Evolutionary conservation across 176 grass and related monocot genomes (phyloP), one percentile per base, ranked within the genome.

Genomic region (Puya raimondii): DNA sequence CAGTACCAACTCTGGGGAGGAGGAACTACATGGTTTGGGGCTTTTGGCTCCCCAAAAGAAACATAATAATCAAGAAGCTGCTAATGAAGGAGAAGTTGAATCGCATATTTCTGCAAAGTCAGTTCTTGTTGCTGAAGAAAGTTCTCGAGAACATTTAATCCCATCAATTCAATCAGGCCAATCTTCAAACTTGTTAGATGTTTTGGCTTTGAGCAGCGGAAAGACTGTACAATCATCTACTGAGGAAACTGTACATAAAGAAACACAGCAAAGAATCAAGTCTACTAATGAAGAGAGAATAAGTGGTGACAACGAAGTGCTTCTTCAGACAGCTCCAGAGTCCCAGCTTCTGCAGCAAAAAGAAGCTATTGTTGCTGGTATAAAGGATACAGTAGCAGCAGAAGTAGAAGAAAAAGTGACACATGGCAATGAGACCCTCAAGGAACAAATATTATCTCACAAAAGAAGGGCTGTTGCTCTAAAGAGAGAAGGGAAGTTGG

Each of bases 401-500:
- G 75, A 50, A 77, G 27, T 12, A 7, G 75, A 50, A 49, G 23
- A 69, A 47, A 77, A 58, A 15, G 57, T 42, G 54, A 10, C 70
- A 12, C 78, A 82, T 78, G 85, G 80, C 57, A 66, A 70, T 53
- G 78, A 72, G 82, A 72, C 58, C 22, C 76, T 77, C 9, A 96
- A 83, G 78, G 65, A 89, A 79, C 84, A 90, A 29, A 92, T 96
- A 23, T 72, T 96, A 81, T 65, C 83, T 74, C 86, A 82, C 64
- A 96, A 96, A 83, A 84, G 79, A 81, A 90, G 81, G 76, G 84
- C 93, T 58, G 69, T 96, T 76, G 79, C 86, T 48, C 84, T 92
- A 48, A 96, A 96, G 80, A 81, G 93, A 81, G 93, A 96, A 76
- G 93, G 93, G 47, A 89, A 89, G 67, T 54, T 92, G 70, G 48